Conservation (phyloP, 2,329 filamentous ascomycete genomes). For the Emmonsia crescens region DNA sequence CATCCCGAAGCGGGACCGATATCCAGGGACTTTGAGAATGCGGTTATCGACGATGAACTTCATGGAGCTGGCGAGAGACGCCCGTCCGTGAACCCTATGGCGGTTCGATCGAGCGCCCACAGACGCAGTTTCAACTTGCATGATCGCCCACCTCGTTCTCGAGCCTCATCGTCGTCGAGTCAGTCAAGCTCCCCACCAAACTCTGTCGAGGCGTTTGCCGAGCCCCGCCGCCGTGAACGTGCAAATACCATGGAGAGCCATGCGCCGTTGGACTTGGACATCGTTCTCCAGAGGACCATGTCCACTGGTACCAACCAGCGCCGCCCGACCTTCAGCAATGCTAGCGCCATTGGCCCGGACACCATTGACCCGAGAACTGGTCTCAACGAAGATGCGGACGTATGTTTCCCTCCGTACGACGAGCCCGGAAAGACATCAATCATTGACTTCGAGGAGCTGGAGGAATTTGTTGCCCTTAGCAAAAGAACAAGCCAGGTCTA, state of each 20-base stretch:
- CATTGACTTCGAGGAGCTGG: constrained; percentile 83
- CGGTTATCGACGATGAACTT: constrained; percentile 59
- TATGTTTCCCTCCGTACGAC: constrained; percentile 74
- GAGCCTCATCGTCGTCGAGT: constrained; percentile 43
- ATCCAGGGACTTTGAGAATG: constrained; percentile 77
- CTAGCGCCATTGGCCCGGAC: constrained; percentile 44
- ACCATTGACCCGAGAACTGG: constrained; percentile 26
- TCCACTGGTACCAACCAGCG: constrained; percentile 55
- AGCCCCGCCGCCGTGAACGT: constrained; percentile 74
- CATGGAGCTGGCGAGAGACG: constrained; percentile 28
- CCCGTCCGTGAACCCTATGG: constrained; percentile 33
- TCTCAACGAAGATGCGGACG: constrained; percentile 58
- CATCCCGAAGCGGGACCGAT: constrained; percentile 31
- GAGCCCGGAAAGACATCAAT: constrained; percentile 70
- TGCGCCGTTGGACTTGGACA: constrained; percentile 43
- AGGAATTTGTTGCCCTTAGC: constrained; percentile 69
- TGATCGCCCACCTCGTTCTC: constrained; percentile 32
- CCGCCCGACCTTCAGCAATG: constrained; percentile 49
- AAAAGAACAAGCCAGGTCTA: constrained; percentile 37
- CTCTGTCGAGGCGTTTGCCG: constrained; percentile 94
- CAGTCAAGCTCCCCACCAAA: constrained; percentile 82
- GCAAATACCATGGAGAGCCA: constrained; percentile 55
- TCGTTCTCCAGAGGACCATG: constrained; percentile 56
- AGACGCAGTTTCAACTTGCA: constrained; percentile 28
- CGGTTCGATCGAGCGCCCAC: constrained; percentile 23